Percentiles rank a stretch among this genome's conserved stretches.
phyloP scores from a whole-genome alignment of 192 early-diverging fungal genomes.

The Bifiguratus adelaidae region DNA sequence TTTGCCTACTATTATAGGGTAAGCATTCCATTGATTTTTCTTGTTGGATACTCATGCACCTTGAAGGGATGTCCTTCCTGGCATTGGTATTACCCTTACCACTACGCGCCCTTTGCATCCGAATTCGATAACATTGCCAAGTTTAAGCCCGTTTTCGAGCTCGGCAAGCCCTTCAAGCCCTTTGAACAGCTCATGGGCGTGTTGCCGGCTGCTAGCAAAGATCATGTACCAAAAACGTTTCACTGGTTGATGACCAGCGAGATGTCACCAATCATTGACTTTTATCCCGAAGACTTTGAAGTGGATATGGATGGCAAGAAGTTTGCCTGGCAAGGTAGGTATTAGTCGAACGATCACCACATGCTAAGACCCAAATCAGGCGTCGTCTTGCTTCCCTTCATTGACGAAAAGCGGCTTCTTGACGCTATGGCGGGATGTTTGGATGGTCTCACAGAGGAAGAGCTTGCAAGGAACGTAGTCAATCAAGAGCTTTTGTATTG shows the following conservation, averaged over 20 bases:
- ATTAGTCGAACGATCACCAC: background rate
- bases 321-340: constrained; percentile 76
- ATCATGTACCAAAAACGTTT: constrained; percentile 58
- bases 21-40: background rate
- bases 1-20: constrained; percentile 87
- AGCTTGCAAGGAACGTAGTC: constrained; percentile 60
- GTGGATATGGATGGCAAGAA: constrained; percentile 95
- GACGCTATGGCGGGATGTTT: constrained; percentile 57
- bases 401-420: constrained; percentile 77
- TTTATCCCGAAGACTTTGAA: constrained; percentile 87
- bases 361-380: constrained; percentile 20
- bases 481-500: constrained; percentile 50
- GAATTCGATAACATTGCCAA: constrained; percentile 72
- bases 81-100: constrained; percentile 97
- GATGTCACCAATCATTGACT: constrained; percentile 85
- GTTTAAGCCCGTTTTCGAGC: constrained; percentile 69
- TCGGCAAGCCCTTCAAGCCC: constrained; percentile 76
- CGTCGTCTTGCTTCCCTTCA: constrained; percentile 90
- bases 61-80: constrained; percentile 77
- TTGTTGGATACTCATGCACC: background rate
- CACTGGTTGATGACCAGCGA: constrained; percentile 71
- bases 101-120: constrained; percentile 84
- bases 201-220: constrained; percentile 66
- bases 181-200: constrained; percentile 98
- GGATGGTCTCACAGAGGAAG: constrained; percentile 56